Conservation (phyloP, 805 yeast genomes). For the Lipomyces japonicus region DNA sequence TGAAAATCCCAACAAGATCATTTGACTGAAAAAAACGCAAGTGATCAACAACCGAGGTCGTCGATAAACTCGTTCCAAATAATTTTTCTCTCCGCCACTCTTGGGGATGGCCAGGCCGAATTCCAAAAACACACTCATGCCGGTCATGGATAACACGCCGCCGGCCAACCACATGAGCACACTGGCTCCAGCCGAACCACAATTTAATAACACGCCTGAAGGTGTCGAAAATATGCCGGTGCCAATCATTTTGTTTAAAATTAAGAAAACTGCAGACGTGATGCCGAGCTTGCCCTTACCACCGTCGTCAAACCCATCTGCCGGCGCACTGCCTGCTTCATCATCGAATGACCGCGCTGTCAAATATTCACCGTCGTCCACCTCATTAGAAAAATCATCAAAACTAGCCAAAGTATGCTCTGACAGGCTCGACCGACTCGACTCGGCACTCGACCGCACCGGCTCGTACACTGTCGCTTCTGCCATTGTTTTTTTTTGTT, state of each 20-base stretch:
- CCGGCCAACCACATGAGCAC: constrained; percentile 61
- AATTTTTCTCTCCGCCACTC: constrained; percentile 68
- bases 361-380: too few relatives aligned
- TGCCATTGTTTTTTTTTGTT: too few relatives aligned
- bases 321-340: too few relatives aligned
- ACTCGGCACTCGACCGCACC: too few relatives aligned
- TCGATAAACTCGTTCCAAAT: constrained; percentile 54
- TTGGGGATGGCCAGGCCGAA: constrained; percentile 62
- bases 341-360: too few relatives aligned
- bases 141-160: constrained; percentile 53
- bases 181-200: constrained; percentile 59
- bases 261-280: constrained; percentile 41
- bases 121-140: constrained; percentile 57
- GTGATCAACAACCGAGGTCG: constrained; percentile 54
- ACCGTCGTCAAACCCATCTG: too few relatives aligned
- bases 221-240: constrained; percentile 72
- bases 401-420: too few relatives aligned
- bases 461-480: too few relatives aligned
- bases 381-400: too few relatives aligned
- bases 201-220: constrained; percentile 52
- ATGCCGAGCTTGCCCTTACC: constrained; percentile 38
- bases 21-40: constrained; percentile 48
- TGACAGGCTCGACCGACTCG: too few relatives aligned
- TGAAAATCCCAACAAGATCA: constrained; percentile 57
- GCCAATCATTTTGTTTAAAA: constrained; percentile 67